phyloP scores from a whole-genome alignment of 345 rosid genomes.

The Streptanthus diversifolius region DNA sequence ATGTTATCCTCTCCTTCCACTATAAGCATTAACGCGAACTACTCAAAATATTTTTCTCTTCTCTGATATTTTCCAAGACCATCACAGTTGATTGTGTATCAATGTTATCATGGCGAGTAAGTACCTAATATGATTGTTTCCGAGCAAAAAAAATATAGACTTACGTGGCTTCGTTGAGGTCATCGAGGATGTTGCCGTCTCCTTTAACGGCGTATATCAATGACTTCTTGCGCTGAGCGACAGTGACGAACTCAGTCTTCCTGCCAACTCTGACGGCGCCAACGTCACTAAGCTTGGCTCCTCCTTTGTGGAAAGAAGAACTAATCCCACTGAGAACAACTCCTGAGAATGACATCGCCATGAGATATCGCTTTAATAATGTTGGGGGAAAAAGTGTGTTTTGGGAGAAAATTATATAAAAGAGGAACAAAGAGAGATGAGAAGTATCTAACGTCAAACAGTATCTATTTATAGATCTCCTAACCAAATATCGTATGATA shows the following conservation, averaged over 20 bases:
- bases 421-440: conserved; percentile 17
- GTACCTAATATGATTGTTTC: no score
- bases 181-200: conserved; percentile 31
- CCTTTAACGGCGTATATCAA: conserved; percentile 18
- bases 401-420: not conserved
- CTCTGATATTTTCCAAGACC: no score
- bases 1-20: no score
- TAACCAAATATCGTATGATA: conserved; percentile 6
- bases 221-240: conserved; percentile 29
- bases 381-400: not conserved
- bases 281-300: not conserved
- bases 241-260: conserved; percentile 1
- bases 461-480: conserved; percentile 16
- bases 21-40: no score
- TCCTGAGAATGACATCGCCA: conserved; percentile 33
- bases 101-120: no score
- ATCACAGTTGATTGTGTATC: no score
- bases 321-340: conserved; percentile 23
- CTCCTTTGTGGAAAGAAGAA: conserved; percentile 11
- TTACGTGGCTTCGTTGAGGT: conserved; percentile 29
- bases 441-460: not conserved
- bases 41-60: no score
- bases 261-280: conserved; percentile 1
- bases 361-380: not conserved
- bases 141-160: not conserved